A percentile compares a stretch with the other conserved stretches of the same genome.
phyloP scores from a whole-genome alignment of 1,284 basidiomycete species.

The Termitomyces sp. region DNA sequence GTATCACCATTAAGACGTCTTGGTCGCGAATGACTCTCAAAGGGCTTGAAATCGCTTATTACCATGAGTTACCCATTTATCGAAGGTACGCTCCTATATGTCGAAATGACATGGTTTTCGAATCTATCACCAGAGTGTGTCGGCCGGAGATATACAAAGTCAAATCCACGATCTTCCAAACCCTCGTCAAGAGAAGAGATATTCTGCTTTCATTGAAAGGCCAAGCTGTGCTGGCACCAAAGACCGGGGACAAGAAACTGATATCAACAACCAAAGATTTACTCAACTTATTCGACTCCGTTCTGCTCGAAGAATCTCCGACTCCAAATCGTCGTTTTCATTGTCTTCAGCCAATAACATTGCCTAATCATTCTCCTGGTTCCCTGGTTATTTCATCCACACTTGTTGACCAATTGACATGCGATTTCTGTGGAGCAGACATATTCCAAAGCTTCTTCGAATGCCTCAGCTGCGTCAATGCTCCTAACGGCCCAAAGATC shows the following conservation, averaged over 20 bases:
- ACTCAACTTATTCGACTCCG: conserved; percentile 49
- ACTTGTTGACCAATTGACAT: conserved; percentile 32
- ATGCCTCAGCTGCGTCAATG: conserved; percentile 42
- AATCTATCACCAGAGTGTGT: conserved; percentile 49
- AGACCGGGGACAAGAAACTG: conserved; percentile 19
- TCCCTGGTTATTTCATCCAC: conserved; percentile 2
- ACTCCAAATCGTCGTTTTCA: conserved; percentile 27
- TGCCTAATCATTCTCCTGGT: neutral
- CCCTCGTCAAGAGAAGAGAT: conserved; percentile 37
- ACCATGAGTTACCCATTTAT: conserved; percentile 71
- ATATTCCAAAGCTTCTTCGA: conserved; percentile 77
- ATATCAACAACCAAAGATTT: conserved; percentile 22
- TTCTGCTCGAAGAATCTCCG: conserved; percentile 53
- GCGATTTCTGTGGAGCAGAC: conserved; percentile 74
- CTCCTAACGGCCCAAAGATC: neutral
- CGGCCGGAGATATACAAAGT: conserved; percentile 70
- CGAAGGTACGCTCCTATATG: conserved; percentile 41
- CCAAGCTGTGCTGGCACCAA: conserved; percentile 7
- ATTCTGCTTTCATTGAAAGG: conserved; percentile 20
- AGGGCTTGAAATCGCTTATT: conserved; percentile 52
- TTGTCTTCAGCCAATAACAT: conserved; percentile 9
- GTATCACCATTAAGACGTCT: conserved; percentile 71
- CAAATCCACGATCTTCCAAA: conserved; percentile 56
- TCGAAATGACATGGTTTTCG: neutral
- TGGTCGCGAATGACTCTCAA: conserved; percentile 75